These are phyloP conservation scores for Paramyrothecium sp. DNA, from an alignment of 2,329 filamentous ascomycete genomes.

Conservation along the genomic window DNA sequence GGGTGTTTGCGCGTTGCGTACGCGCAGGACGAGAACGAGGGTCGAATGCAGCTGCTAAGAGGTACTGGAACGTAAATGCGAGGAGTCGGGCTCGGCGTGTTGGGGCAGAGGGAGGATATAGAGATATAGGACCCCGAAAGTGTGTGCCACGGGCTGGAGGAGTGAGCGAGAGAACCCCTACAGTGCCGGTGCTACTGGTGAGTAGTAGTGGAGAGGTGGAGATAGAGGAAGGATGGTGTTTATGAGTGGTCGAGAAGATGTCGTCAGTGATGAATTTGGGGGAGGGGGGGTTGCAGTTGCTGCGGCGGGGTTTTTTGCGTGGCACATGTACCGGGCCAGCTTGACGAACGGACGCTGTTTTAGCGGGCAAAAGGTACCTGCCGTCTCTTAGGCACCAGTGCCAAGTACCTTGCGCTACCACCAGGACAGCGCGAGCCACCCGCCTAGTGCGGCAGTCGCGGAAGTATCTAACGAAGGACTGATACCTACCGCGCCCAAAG, in stretches of 20 bases:
- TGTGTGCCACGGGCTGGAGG: background rate
- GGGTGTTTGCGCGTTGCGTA: conserved; percentile 36
- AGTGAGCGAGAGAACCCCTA: background rate
- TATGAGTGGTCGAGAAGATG: conserved; percentile 28
- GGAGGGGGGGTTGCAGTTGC: conserved; percentile 3
- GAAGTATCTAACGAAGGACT: too few species aligned
- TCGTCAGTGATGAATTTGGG: conserved; percentile 33
- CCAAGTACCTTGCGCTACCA: too few species aligned
- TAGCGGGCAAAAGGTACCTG: too few species aligned
- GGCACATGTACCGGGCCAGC: background rate
- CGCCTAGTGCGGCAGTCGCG: too few species aligned
- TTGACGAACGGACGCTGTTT: background rate
- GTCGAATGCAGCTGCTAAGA: background rate
- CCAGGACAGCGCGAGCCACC: too few species aligned
- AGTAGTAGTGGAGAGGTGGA: conserved; percentile 10
- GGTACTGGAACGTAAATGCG: background rate
- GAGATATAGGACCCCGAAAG: conserved; percentile 1
- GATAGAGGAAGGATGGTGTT: conserved; percentile 14
- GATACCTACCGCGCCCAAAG: too few species aligned
- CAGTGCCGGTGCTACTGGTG: background rate
- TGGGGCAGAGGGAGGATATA: conserved; percentile 7
- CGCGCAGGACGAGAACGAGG: conserved; percentile 28
- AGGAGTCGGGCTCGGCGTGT: background rate
- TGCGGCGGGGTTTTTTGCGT: background rate
- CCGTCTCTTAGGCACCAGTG: too few species aligned